These are phyloP conservation scores for Amanita rimosa DNA, from an alignment of 768 basidiomycete species.

Conservation along the genomic window DNA sequence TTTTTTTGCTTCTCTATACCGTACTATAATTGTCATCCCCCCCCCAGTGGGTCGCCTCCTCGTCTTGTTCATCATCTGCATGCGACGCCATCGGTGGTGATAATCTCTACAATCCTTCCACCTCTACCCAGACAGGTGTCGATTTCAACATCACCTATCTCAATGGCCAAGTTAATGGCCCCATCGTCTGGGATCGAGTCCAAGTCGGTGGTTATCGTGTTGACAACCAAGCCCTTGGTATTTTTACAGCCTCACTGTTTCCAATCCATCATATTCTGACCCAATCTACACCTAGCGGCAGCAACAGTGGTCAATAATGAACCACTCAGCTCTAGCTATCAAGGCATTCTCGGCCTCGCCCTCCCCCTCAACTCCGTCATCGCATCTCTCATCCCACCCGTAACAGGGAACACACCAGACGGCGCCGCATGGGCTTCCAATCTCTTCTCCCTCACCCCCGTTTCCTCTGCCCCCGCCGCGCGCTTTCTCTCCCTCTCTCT, in stretches of 20 bases:
- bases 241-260: not conserved
- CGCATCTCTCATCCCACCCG: conserved; percentile 34
- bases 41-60: conserved; percentile 63
- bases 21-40: not conserved
- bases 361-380: conserved; percentile 68
- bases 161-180: conserved; percentile 44
- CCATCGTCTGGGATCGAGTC: conserved; percentile 61
- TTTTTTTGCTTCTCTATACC: conserved; percentile 1
- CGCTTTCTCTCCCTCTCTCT: conserved; percentile 63
- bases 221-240: conserved; percentile 60
- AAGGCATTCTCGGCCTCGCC: conserved; percentile 66
- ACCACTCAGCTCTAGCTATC: conserved; percentile 43
- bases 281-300: conserved; percentile 31
- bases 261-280: not conserved
- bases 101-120: conserved; percentile 44
- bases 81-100: conserved; percentile 29
- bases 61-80: conserved; percentile 42
- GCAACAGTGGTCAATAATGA: conserved; percentile 44
- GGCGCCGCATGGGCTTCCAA: conserved; percentile 63
- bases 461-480: conserved; percentile 35
- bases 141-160: conserved; percentile 48
- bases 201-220: conserved; percentile 54
- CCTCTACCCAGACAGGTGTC: conserved; percentile 28
- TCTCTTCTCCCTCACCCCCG: conserved; percentile 56
- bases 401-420: conserved; percentile 38